Base-by-base conservation (phyloP, 306 rosid genomes). In the Quillaja saponaria region DNA sequence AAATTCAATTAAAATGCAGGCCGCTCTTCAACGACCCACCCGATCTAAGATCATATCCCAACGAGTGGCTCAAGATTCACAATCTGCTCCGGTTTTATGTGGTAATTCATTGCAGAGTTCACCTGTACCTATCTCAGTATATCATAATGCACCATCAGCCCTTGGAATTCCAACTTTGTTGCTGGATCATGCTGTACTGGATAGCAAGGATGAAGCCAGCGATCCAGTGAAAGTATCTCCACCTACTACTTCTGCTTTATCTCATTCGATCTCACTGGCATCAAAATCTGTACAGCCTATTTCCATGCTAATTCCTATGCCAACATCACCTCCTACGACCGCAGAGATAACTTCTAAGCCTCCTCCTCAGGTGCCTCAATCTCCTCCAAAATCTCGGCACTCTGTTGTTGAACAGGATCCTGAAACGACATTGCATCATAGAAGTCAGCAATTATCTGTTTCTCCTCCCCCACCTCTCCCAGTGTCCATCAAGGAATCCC, bases 131-230 rank as follows among this genome's bases (percentile, higher is more conserved):
- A 55, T 76, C 40, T 79, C 90, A 46, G 81, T 94, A 81, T 86
- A 73, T 78, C 85, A 61, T 13, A 80, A 86, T 66, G 76, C 86
- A 25, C 85, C 96, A 52, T 80, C 91, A 34, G 72, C 90, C 69
- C 87, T 89, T 50, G 97, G 97, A 76, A 90, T 89, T 72, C 89
- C 95, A 63, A 80, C 90, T 53, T 83, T 87, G 59, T 75, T 94
- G 81, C 96, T 83, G 25, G 99, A 94, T 78, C 88, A 80, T 47
- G 78, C 85, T 41, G 50, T 68, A 15, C 63, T 41, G 49, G 75
- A 71, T 72, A 56, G 13, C 45, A 75, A 75, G 72, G 87, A 70
- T 64, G 78, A 83, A 54, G 57, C 39, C 54, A 42, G 46, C 49
- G 66, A 68, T 49, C 82, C 70, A 55, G 80, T 51, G 74, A 71